Evolutionary conservation across 192 early-diverging fungal genomes (phyloP).

Genomic region (Entomortierella parvispora): DNA sequence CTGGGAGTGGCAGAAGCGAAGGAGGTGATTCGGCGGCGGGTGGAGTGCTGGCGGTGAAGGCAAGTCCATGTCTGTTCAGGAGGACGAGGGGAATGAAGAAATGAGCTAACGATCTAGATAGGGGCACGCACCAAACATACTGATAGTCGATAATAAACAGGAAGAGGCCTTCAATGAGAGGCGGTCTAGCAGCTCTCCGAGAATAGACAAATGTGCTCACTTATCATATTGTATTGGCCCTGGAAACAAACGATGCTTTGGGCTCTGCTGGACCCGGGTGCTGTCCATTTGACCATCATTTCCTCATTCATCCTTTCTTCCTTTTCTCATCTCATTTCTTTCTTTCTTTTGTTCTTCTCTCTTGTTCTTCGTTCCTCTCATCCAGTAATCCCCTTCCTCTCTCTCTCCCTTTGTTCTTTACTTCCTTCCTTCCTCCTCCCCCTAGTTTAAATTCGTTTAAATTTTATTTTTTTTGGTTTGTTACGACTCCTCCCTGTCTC

Average conservation of each 20-base stretch:
- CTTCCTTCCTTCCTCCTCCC: background rate
- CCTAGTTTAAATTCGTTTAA: background rate
- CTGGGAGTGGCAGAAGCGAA: constrained; percentile 38
- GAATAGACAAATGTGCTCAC: no score
- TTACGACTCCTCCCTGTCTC: background rate
- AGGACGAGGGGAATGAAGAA: background rate
- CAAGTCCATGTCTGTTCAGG: no score
- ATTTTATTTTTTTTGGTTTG: background rate
- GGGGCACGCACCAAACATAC: no score
- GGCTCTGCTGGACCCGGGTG: background rate
- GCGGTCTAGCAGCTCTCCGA: no score
- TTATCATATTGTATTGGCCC: no score
- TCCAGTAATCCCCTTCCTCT: background rate
- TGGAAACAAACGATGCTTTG: background rate
- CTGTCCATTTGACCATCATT: background rate
- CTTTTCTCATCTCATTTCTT: background rate
- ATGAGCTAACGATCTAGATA: background rate
- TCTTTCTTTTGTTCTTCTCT: constrained; percentile 2
- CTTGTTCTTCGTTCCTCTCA: background rate
- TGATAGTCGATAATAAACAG: no score
- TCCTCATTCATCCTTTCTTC: background rate
- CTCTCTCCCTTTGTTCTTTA: background rate
- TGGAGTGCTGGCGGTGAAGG: constrained; percentile 53
- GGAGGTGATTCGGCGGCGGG: constrained; percentile 44
- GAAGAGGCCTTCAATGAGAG: no score